phyloP scores from a whole-genome alignment of 2,329 filamentous ascomycete genomes.

The Drechslerella coelobrocha region DNA sequence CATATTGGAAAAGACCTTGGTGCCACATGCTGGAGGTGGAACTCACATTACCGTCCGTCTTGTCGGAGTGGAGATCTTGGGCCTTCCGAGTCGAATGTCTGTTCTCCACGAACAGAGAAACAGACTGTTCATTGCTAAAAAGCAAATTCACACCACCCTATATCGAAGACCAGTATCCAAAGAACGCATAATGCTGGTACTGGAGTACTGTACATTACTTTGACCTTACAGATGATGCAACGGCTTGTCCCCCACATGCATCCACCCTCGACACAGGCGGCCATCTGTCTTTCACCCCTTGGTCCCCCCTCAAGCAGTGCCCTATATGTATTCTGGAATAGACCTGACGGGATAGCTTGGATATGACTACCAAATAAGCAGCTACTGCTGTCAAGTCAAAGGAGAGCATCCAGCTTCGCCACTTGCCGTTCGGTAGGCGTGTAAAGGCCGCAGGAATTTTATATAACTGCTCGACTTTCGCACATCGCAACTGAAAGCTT shows the following conservation, averaged over 20 bases:
- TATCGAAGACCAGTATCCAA: conserved; percentile 45
- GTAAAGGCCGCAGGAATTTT: conserved; percentile 46
- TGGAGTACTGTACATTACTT: conserved; percentile 48
- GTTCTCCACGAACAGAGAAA: conserved; percentile 32
- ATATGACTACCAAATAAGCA: conserved; percentile 50
- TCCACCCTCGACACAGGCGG: conserved; percentile 48
- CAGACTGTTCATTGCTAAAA: conserved; percentile 33
- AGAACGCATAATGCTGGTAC: conserved; percentile 30
- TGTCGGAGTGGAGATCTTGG: conserved; percentile 50
- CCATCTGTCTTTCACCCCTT: conserved; percentile 45
- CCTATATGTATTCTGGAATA: conserved; percentile 47
- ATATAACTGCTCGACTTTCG: conserved; percentile 50
- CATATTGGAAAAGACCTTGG: conserved; percentile 48
- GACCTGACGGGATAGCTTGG: conserved; percentile 48
- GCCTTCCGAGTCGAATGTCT: conserved; percentile 46
- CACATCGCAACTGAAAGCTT: conserved; percentile 51
- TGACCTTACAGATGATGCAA: conserved; percentile 51
- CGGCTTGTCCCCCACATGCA: conserved; percentile 50
- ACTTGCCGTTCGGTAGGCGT: conserved; percentile 49
- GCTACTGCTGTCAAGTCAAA: conserved; percentile 44
- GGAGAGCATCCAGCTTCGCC: conserved; percentile 48
- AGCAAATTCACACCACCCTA: conserved; percentile 50
- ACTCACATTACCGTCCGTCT: conserved; percentile 42
- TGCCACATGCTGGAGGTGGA: conserved; percentile 48
- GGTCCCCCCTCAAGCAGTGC: conserved; percentile 37